Conservation (phyloP, 495 filamentous ascomycete genomes). For the Jackrogersella multiformis region DNA sequence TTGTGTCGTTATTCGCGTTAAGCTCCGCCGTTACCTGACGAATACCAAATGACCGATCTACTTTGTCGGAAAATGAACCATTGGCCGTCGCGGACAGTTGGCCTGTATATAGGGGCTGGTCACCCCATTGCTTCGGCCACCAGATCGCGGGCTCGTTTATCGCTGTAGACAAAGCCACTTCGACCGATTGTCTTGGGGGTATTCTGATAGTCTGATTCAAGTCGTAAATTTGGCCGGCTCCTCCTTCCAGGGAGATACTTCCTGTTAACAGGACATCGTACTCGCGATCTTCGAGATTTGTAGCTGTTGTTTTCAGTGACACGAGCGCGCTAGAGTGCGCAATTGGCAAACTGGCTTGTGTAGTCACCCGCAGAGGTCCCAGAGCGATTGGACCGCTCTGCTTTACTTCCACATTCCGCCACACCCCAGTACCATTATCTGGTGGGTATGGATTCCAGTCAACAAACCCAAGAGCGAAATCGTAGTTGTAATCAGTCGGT, state of each 20-base stretch:
- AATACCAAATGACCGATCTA: slow-evolving; percentile 60
- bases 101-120: slow-evolving; percentile 55
- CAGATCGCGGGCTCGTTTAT: slow-evolving; percentile 54
- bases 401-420: slow-evolving; percentile 68
- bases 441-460: slow-evolving; percentile 74
- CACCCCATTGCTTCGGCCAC: slow-evolving; percentile 63
- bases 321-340: slow-evolving; percentile 50
- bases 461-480: slow-evolving; percentile 68
- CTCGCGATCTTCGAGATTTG: slow-evolving; percentile 57
- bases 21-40: slow-evolving; percentile 62
- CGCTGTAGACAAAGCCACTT: slow-evolving; percentile 50
- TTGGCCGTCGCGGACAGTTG: slow-evolving; percentile 50
- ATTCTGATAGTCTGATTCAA: slow-evolving; percentile 52
- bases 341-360: slow-evolving; percentile 49
- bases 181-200: slow-evolving; percentile 46
- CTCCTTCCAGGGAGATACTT: slow-evolving; percentile 44
- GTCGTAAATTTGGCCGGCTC: slow-evolving; percentile 29
- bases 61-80: slow-evolving; percentile 56
- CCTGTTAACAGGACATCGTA: slow-evolving; percentile 53
- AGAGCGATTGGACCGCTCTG: slow-evolving; percentile 65
- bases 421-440: slow-evolving; percentile 67
- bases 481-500: slow-evolving; percentile 67
- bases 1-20: slow-evolving; percentile 62
- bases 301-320: slow-evolving; percentile 56
- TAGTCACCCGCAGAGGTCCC: slow-evolving; percentile 59